Evolutionary conservation across 345 rosid species (phyloP).

Genomic region (Lenwebbia sp.): DNA sequence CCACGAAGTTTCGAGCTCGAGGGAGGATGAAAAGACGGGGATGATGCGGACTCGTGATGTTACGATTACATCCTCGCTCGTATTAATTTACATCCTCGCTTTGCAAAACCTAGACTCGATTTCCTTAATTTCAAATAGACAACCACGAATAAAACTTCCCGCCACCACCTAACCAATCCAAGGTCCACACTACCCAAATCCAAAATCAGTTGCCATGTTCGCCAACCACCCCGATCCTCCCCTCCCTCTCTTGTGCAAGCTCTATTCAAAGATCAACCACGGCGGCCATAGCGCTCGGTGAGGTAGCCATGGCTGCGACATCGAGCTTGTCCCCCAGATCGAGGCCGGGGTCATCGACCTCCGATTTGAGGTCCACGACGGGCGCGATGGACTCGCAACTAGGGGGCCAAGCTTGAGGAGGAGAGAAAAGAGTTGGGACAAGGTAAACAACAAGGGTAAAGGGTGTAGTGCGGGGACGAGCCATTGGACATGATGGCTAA

Average conservation of each 20-base stretch:
- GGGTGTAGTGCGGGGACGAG: background rate
- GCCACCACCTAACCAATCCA: background rate
- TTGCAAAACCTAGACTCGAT: background rate
- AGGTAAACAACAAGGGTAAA: background rate
- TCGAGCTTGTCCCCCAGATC: background rate
- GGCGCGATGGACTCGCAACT: too few species aligned
- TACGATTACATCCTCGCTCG: background rate
- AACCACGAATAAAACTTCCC: background rate
- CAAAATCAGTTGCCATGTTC: too few species aligned
- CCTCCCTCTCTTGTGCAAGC: too few species aligned
- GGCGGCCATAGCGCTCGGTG: too few species aligned
- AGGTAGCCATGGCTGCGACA: background rate
- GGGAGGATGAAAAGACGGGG: background rate
- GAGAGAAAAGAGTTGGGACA: background rate
- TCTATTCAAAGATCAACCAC: too few species aligned
- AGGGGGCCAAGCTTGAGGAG: background rate
- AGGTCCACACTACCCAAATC: too few species aligned
- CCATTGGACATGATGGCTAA: background rate
- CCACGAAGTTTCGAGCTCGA: background rate
- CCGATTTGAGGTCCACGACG: too few species aligned
- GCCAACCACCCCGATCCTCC: too few species aligned
- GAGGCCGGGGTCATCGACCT: too few species aligned
- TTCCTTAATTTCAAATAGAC: background rate
- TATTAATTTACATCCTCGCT: fast-evolving
- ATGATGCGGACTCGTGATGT: background rate